Evolutionary conservation across 176 grass and related monocot genomes (phyloP).

Genomic region (Ensete ventricosum): DNA sequence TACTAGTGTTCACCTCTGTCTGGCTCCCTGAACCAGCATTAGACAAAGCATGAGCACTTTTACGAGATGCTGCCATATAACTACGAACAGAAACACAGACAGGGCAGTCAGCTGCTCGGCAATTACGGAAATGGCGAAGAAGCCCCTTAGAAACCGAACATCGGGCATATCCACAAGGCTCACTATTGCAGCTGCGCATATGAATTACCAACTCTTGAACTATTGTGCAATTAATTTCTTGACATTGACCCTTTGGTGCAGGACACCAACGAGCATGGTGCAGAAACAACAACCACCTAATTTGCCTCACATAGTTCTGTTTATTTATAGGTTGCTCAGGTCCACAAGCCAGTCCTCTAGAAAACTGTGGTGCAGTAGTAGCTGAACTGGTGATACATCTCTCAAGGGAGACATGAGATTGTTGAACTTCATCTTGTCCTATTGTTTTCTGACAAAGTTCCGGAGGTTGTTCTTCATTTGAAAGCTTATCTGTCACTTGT

Average conservation of each 20-base stretch:
- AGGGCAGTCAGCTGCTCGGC: constrained; percentile 59
- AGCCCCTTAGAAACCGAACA: constrained; percentile 49
- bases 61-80: constrained; percentile 36
- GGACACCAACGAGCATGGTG: constrained; percentile 75
- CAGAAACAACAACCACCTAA: constrained; percentile 67
- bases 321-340: constrained; percentile 38
- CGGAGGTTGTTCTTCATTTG: constrained; percentile 48
- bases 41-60: constrained; percentile 28
- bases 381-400: constrained; percentile 30
- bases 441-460: constrained; percentile 53
- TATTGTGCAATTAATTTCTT: constrained; percentile 55
- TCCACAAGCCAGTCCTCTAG: constrained; percentile 9
- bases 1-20: constrained; percentile 25
- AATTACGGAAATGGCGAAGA: constrained; percentile 60
- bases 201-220: constrained; percentile 70
- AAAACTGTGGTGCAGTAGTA: constrained; percentile 12
- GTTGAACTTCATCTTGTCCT: constrained; percentile 36
- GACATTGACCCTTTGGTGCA: constrained; percentile 58
- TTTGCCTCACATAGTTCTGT: constrained; percentile 51
- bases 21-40: constrained; percentile 18
- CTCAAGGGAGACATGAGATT: constrained; percentile 34
- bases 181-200: constrained; percentile 53
- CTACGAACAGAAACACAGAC: constrained; percentile 60
- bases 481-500: constrained; percentile 29
- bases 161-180: constrained; percentile 42